Percentiles rank a stretch among this genome's conserved stretches.
Conservation (phyloP, 306 rosid species). For the Spatholobus suberectus region DNA sequence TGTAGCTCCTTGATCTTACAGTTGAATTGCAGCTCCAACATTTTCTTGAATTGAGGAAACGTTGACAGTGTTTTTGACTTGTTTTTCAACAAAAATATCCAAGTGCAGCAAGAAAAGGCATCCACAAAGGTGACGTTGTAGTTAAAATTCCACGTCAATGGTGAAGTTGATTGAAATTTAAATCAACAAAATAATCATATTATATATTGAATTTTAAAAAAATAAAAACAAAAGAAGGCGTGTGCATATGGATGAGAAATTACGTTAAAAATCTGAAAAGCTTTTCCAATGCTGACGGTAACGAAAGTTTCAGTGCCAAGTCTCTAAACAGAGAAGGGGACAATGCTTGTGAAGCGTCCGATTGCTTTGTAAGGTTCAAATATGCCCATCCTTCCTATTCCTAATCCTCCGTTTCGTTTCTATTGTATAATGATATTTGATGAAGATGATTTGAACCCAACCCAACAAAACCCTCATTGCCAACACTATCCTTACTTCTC, state of each 20-base stretch:
- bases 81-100: not conserved
- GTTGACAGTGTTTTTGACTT: no score
- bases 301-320: constrained; percentile 92
- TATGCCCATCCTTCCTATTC: constrained; percentile 64
- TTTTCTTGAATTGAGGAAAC: no score
- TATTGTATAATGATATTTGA: not conserved
- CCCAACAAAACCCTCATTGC: not conserved
- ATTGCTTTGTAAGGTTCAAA: constrained; percentile 85
- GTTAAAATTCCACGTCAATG: not conserved
- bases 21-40: no score
- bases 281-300: constrained; percentile 84
- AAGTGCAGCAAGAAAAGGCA: constrained; percentile 44
- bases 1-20: no score
- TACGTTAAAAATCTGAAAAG: constrained; percentile 93
- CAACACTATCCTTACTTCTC: not conserved
- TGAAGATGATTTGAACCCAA: not conserved
- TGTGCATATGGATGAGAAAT: not conserved
- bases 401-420: not conserved
- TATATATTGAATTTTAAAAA: not conserved
- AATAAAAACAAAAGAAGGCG: not conserved
- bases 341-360: constrained; percentile 75
- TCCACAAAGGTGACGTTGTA: no score
- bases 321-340: constrained; percentile 83
- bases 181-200: not conserved
- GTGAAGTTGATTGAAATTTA: not conserved